A percentile compares a stretch with the other conserved stretches of the same genome.
Evolutionary conservation across 139 green algal species (phyloP).

Genomic region (Micractinium conductrix): DNA sequence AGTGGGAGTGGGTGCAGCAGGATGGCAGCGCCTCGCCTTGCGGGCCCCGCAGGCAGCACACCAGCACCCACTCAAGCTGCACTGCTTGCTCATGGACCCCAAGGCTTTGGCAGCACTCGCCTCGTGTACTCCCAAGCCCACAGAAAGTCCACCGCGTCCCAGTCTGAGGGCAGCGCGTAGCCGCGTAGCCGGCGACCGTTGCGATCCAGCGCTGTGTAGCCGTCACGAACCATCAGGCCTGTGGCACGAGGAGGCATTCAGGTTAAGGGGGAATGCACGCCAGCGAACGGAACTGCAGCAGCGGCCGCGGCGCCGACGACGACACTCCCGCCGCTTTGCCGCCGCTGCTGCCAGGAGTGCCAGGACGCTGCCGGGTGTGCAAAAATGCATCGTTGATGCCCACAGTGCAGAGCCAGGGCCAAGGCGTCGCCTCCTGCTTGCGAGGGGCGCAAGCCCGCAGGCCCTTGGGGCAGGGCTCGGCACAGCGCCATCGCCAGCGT

Average conservation of each 20-base stretch:
- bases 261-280: too few relatives aligned
- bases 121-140: slow-evolving; percentile 1
- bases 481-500: too few relatives aligned
- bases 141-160: background rate
- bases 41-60: background rate
- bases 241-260: background rate
- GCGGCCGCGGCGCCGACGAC: background rate
- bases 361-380: background rate
- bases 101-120: background rate
- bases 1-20: background rate
- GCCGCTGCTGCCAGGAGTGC: background rate
- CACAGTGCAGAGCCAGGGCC: background rate
- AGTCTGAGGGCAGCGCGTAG: background rate
- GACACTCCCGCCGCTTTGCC: too few relatives aligned
- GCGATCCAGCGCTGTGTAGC: background rate
- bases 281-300: background rate
- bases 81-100: background rate
- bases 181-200: background rate
- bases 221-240: slow-evolving; percentile 29
- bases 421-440: background rate
- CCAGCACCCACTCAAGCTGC: background rate
- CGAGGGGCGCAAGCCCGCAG: background rate
- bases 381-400: background rate
- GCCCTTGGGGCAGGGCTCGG: background rate
- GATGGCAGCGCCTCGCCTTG: background rate